Conservation (phyloP, 2,329 filamentous ascomycete genomes). For the Colletotrichum camelliae region DNA sequence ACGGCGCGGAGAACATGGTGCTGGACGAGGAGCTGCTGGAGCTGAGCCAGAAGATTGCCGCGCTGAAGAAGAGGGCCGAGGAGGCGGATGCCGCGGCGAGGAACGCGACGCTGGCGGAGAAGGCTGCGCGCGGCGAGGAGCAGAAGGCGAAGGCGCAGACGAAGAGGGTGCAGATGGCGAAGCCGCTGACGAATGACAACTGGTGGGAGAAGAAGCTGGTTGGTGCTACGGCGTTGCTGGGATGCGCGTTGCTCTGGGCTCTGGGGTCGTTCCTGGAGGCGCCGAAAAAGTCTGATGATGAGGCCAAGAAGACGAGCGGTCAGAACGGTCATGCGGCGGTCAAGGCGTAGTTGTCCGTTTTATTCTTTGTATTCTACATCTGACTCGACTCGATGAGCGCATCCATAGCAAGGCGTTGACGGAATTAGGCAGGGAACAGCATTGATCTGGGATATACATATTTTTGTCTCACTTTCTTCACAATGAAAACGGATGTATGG, state of each 20-base stretch:
- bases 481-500: no score
- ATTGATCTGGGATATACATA: background rate
- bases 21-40: conserved; percentile 77
- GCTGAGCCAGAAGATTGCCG: conserved; percentile 72
- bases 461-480: no score
- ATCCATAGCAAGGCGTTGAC: conserved; percentile 13
- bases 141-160: conserved; percentile 23
- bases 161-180: conserved; percentile 39
- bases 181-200: conserved; percentile 67
- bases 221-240: conserved; percentile 66
- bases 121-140: background rate
- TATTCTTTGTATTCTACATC: background rate
- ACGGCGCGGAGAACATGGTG: conserved; percentile 62
- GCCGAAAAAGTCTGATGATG: conserved; percentile 14
- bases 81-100: conserved; percentile 42
- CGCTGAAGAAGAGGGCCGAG: conserved; percentile 54
- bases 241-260: conserved; percentile 65
- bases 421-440: background rate
- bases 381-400: background rate
- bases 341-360: background rate
- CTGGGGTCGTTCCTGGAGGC: conserved; percentile 58
- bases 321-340: background rate
- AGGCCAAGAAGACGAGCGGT: background rate
- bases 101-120: conserved; percentile 19
- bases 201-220: conserved; percentile 72